Base-by-base conservation (phyloP, 805 yeast species). In the Starmerella ratchasimensis region DNA sequence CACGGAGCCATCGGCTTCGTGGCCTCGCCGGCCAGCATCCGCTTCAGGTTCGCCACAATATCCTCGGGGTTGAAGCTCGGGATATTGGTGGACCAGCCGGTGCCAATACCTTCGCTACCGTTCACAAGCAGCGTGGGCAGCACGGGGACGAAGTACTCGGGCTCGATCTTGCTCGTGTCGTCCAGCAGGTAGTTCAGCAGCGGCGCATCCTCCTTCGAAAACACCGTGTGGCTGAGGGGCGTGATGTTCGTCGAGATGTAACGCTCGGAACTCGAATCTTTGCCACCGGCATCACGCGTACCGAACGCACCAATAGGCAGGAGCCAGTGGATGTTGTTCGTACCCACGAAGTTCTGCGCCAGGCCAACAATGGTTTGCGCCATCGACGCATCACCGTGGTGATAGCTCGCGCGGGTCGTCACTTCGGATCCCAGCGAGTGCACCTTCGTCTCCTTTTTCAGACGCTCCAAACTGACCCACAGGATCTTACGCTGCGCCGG, bases 201-300 rank as follows among this genome's bases (percentile, higher is more conserved):
- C 1, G 86, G 77, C 50, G 76, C 79, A 59, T 90, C 98, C 32
- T 74, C 66, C 0, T 80, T 73, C 48, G 80, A 76, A 59, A 88
- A 84, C 5, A 88, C 69, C 38, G 65, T 72, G 40, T 80, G 66
- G 0, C 97, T 80, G 34, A 90, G 66, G 24, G 76, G 74, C 38
- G 72, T 73, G 46, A 90, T 62, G 52, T 81, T 84, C 0, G 98
- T 90, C 58, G 71, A 81, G 57, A 90, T 86, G 65, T 90, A 90
- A 71, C 98, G 86, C 32, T 95, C 77, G 20, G 97, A 96, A n/a
- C 97, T 80, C 13, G 86, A 90, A 65, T 90, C 98, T 58, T 90
- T 90, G 64, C 98, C 98, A 59, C 98, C 98, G 19, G 82, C 69
- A 19, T 90, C 86, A 61, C 98, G 74, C 1, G 95, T 76, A 69